Base-by-base conservation (phyloP, 108 stramenopile species). In the Cylindrotheca fusiformis region DNA sequence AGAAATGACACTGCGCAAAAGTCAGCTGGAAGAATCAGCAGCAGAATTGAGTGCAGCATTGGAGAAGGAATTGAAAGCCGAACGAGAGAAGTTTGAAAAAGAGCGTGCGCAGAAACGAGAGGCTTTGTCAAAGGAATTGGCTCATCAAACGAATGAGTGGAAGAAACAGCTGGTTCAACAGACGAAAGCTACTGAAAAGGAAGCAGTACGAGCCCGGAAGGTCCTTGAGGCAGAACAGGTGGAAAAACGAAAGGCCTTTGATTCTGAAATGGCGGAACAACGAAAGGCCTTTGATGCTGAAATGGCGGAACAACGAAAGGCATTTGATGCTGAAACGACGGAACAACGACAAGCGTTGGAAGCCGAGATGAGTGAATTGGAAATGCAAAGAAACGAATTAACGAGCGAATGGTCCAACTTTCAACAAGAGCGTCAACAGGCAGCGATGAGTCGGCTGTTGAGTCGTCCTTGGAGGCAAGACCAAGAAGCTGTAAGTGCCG, bases 401-500 rank as follows among this genome's bases (percentile, higher is more conserved):
- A 57, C 64, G 21, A 23, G 20, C 6, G 23, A 46, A 22, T 25
- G 58, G 6, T 21, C 55, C 0, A 29, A 66, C 32, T 62, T 67
- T 32, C 28, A 68, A 19, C 33, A 27, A n/a, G 30, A 55, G 32
- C 75, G 58, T 44, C 65, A 67, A 47, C 28, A 45, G 60, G 76
- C 49, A 55, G 64, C 76, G 20, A 29, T 77, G 64, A 50, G 18
- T 17, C 45, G 28, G 3, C n/a, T 71, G 20, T 22, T 77, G 32
- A 33, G 54, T 8, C 26, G 63, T 18, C 76, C 65, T 3, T 67
- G 67, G 66, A 58, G 71, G 21, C 66, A 78, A 48, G 77, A 78
- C 18, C 66, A 57, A 47, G 77, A 78, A 47, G 66, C 61, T n/a
- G 51, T 78, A 21, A 71, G 69, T 33, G 77, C 77, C 2, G 70